A percentile compares a stretch with the other conserved stretches of the same genome.
Evolutionary conservation across 2,329 filamentous ascomycete genomes (phyloP).

Genomic region (Alternaria ethzedia): DNA sequence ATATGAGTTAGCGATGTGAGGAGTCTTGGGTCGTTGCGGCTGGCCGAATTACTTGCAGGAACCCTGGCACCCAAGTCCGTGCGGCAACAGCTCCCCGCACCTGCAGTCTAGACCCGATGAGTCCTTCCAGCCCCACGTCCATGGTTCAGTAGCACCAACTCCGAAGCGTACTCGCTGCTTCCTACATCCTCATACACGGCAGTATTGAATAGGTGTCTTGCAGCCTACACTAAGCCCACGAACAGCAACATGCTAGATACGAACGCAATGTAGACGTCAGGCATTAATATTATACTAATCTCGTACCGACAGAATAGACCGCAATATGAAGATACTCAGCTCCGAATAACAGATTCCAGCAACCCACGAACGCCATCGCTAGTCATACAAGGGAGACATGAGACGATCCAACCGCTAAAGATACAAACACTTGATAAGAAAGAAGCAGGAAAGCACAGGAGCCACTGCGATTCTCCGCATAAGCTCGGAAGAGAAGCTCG

Average conservation of each 20-base stretch:
- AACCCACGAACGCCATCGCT: no score
- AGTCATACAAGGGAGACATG: no score
- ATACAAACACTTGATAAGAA: no score
- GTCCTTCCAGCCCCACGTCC: neutral
- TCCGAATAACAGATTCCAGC: no score
- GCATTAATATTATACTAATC: neutral
- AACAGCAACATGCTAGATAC: rapidly evolving
- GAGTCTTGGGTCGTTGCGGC: neutral
- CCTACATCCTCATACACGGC: neutral
- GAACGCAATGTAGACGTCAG: neutral
- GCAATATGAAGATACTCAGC: neutral
- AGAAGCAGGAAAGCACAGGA: no score
- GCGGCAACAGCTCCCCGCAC: slow-evolving; percentile 11
- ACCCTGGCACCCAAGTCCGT: slow-evolving; percentile 5
- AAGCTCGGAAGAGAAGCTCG: no score
- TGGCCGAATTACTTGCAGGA: slow-evolving; percentile 9
- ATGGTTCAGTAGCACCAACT: neutral
- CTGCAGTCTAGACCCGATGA: slow-evolving; percentile 3
- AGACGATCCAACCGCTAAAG: no score
- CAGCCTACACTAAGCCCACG: neutral
- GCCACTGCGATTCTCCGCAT: no score
- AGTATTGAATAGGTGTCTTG: neutral
- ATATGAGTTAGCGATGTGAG: neutral
- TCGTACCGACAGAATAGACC: rapidly evolving
- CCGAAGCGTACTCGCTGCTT: neutral